Evolutionary conservation across 2,329 filamentous ascomycete species (phyloP), one percentile per base, ranked within the genome.

Genomic region (Pestalotiopsis sp.): DNA sequence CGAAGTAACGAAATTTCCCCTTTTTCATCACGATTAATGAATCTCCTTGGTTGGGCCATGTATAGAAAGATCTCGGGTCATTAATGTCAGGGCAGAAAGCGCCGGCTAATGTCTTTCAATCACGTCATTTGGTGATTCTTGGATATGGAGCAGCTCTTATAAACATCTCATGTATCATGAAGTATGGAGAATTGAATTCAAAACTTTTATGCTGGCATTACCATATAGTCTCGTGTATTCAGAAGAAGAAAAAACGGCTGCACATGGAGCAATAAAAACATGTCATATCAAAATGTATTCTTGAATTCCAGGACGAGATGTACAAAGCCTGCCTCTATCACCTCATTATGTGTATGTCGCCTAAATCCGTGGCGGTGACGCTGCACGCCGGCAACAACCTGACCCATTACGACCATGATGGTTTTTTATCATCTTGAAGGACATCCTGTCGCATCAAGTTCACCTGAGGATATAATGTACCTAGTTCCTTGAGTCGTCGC

Each of bases 21-120:
- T 61, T 36, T 36, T 41, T 31, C 17, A 2, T 31, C 9, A 64
- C 39, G 61, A 64, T 9, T 64, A 3, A 64, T 64, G 61, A 61
- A 64, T 64, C 61, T 64, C 41, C 36, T 64, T 45, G 61, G 61
- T 20, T 45, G n/a, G 61, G 7, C 41, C 27, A 59, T 61, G 31
- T 38, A 61, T 39, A 61, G 57, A 59, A 25, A 59, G 57, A 59
- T 59, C 20, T 59, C 4, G 57, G 27, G 7, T 52, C 14, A 31
- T n/a, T 52, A 52, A 52, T 52, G 13, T n/a, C 9, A 52, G 12
- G 39, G 14, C 14, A 45, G 39, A 45, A 45, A 45, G 39, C 39
- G 39, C 13, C 39, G 14, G 14, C 4, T n/a, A n/a, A 52, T n/a
- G 45, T n/a, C 17, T n/a, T n/a, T 52, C 7, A 9, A 9, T 52